Evolutionary conservation across 805 yeast genomes (phyloP).

Genomic region (Nakazawaea holstii): DNA sequence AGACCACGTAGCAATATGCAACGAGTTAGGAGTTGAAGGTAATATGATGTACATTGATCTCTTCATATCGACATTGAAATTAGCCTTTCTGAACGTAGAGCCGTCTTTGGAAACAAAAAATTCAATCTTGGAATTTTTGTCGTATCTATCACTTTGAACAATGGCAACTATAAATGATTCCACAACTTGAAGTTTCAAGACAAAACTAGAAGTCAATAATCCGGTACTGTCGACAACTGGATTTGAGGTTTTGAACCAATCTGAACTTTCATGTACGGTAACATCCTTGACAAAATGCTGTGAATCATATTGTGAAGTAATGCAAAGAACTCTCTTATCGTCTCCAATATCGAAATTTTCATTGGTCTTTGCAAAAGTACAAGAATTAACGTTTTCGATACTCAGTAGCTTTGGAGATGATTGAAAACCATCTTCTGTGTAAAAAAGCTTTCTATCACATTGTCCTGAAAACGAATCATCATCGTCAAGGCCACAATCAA

Average conservation of each 20-base stretch:
- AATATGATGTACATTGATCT: conserved; percentile 33
- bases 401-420: conserved; percentile 21
- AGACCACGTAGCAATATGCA: conserved; percentile 34
- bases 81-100: conserved; percentile 30
- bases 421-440: conserved; percentile 39
- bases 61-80: conserved; percentile 30
- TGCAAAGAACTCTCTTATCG: conserved; percentile 26
- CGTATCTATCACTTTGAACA: conserved; percentile 38
- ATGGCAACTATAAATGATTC: conserved; percentile 36
- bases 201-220: conserved; percentile 19
- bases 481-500: conserved; percentile 21
- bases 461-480: not conserved
- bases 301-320: conserved; percentile 31
- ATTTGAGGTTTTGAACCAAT: conserved; percentile 5
- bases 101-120: conserved; percentile 46
- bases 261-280: conserved; percentile 9
- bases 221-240: conserved; percentile 1
- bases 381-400: conserved; percentile 19
- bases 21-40: conserved; percentile 33
- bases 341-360: conserved; percentile 13
- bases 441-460: conserved; percentile 22
- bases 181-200: conserved; percentile 31
- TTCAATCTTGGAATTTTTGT: conserved; percentile 28
- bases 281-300: conserved; percentile 35
- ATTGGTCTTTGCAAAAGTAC: conserved; percentile 29